Evolutionary conservation across 2,329 filamentous ascomycete species (phyloP).

Genomic region (Trichoderma semiorbis): DNA sequence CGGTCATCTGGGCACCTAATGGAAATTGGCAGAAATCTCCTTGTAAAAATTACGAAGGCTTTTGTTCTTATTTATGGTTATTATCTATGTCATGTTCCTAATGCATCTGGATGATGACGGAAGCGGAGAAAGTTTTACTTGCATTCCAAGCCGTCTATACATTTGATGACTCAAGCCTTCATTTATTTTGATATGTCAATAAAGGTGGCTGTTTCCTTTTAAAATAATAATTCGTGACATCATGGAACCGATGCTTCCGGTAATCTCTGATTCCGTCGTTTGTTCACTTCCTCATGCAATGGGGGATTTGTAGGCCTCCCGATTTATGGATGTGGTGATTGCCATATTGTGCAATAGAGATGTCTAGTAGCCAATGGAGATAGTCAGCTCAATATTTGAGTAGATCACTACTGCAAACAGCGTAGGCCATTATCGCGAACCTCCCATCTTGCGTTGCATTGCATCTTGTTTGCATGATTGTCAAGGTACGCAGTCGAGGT

Average conservation of each 20-base stretch:
- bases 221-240: neutral
- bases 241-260: neutral
- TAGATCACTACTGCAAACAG: neutral
- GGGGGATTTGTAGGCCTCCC: neutral
- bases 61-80: neutral
- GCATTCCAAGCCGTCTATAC: neutral
- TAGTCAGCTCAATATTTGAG: neutral
- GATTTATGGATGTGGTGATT: neutral
- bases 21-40: neutral
- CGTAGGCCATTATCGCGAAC: neutral
- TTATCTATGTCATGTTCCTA: neutral
- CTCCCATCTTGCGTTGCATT: neutral
- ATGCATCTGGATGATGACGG: neutral
- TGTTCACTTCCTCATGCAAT: neutral
- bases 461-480: neutral
- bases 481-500: neutral
- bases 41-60: neutral
- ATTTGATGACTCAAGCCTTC: neutral
- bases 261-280: neutral
- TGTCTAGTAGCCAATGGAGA: neutral
- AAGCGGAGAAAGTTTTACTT: neutral
- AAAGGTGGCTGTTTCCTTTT: neutral
- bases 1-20: neutral
- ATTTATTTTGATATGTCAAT: neutral
- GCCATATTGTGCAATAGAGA: neutral